These are phyloP conservation scores for Sporothrix phasma DNA, from an alignment of 2,329 filamentous ascomycete genomes.

Conservation along the genomic window DNA sequence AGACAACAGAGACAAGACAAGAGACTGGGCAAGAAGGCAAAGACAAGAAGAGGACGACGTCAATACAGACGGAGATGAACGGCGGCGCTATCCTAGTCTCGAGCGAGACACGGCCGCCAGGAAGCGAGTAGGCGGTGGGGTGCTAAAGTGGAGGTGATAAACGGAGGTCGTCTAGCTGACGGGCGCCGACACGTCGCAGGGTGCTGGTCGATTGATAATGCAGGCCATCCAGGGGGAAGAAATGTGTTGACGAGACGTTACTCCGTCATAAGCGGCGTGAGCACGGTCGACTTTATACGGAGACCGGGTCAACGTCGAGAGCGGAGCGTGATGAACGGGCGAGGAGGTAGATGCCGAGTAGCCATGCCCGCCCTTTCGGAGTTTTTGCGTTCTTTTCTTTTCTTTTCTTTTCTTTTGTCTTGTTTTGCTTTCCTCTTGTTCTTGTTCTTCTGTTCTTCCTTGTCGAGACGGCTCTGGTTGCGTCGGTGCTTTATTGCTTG, in stretches of 20 bases:
- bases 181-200: neutral
- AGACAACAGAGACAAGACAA: neutral
- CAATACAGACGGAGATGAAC: constrained; percentile 2
- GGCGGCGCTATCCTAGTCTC: neutral
- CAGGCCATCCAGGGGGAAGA: neutral
- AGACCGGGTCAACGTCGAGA: neutral
- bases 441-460: neutral
- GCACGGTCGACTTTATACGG: neutral
- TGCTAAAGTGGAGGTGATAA: neutral
- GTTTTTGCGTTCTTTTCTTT: neutral
- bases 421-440: neutral
- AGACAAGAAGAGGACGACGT: neutral
- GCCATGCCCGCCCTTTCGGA: neutral
- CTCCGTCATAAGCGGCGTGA: no score
- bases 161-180: neutral
- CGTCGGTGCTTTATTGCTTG: neutral
- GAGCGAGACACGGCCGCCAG: neutral
- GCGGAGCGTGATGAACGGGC: neutral
- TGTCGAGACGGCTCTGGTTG: neutral
- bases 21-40: neutral
- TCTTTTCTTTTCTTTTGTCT: neutral
- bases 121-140: neutral
- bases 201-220: neutral
- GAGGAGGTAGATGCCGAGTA: neutral
- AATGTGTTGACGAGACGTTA: neutral